phyloP scores from a whole-genome alignment of 169 alveolate species.

The Plasmodium falciparum region DNA sequence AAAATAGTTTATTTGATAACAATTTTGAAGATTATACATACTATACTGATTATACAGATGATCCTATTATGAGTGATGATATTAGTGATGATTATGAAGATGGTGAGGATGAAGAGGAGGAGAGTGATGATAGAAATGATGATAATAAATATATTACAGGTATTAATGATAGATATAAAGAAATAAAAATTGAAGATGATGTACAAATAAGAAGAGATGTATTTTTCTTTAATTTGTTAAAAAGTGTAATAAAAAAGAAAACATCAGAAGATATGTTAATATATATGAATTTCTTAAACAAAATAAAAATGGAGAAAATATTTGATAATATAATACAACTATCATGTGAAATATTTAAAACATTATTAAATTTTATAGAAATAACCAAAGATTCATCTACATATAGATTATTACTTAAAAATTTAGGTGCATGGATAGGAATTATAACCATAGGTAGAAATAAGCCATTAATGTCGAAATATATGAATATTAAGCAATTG shows the following conservation, averaged over 20 bases:
- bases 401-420: slow-evolving; percentile 89
- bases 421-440: slow-evolving; percentile 93
- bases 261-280: slow-evolving; percentile 83
- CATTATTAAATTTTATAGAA: slow-evolving; percentile 87
- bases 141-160: slow-evolving; percentile 78
- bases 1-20: neutral
- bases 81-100: slow-evolving; percentile 71
- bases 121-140: slow-evolving; percentile 67
- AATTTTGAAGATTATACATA: slow-evolving; percentile 1
- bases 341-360: slow-evolving; percentile 89
- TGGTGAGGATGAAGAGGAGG: slow-evolving; percentile 9
- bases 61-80: slow-evolving; percentile 50
- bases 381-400: slow-evolving; percentile 88
- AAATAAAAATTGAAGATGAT: slow-evolving; percentile 79
- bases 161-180: slow-evolving; percentile 77
- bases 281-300: slow-evolving; percentile 79
- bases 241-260: slow-evolving; percentile 78
- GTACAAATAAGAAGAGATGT: slow-evolving; percentile 80
- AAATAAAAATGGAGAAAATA: slow-evolving; percentile 80
- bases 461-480: slow-evolving; percentile 91
- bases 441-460: slow-evolving; percentile 89
- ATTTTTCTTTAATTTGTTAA: slow-evolving; percentile 81
- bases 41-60: slow-evolving; percentile 54
- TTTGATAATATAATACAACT: slow-evolving; percentile 80
- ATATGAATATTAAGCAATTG: slow-evolving; percentile 90